These are phyloP conservation scores for Podila verticillata DNA, from an alignment of 192 early-diverging fungal genomes.

Conservation along the genomic window DNA sequence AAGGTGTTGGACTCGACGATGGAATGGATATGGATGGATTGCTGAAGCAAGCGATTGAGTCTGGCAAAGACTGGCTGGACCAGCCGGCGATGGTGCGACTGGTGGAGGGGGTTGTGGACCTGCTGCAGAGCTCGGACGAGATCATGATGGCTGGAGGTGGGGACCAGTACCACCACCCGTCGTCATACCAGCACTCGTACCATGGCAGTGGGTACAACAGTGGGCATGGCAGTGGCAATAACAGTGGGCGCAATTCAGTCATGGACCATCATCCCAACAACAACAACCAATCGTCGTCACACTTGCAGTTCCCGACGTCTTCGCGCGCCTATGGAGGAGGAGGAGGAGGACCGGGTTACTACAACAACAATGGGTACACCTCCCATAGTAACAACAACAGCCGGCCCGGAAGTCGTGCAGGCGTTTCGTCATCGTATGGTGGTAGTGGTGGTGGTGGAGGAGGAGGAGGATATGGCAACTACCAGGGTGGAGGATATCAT, in stretches of 20 bases:
- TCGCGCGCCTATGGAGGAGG: constrained; percentile 37
- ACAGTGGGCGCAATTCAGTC: constrained; percentile 32
- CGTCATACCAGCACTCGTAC: constrained; percentile 10
- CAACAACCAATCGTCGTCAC: constrained; percentile 16
- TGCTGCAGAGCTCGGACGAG: constrained; percentile 46
- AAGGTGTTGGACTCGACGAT: constrained; percentile 10
- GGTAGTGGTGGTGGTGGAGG: background rate
- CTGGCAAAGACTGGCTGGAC: constrained; percentile 51
- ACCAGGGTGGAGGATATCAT: constrained; percentile 10
- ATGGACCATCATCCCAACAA: constrained; percentile 27
- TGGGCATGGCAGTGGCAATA: constrained; percentile 37
- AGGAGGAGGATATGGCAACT: constrained; percentile 14
- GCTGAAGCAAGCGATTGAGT: constrained; percentile 43
- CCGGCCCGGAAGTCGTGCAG: constrained; percentile 40
- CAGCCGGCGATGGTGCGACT: constrained; percentile 48
- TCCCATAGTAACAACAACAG: constrained; percentile 26
- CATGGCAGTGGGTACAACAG: constrained; percentile 37
- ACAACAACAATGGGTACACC: background rate
- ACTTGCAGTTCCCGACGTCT: constrained; percentile 27
- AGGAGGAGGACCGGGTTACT: constrained; percentile 19
- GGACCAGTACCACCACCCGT: constrained; percentile 1
- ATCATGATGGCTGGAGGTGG: constrained; percentile 33
- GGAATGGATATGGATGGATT: constrained; percentile 41
- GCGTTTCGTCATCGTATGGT: constrained; percentile 14
- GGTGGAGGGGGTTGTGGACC: constrained; percentile 48